Evolutionary conservation across 192 early-diverging fungal species (phyloP).

Genomic region (Entomortierella chlamydospora): DNA sequence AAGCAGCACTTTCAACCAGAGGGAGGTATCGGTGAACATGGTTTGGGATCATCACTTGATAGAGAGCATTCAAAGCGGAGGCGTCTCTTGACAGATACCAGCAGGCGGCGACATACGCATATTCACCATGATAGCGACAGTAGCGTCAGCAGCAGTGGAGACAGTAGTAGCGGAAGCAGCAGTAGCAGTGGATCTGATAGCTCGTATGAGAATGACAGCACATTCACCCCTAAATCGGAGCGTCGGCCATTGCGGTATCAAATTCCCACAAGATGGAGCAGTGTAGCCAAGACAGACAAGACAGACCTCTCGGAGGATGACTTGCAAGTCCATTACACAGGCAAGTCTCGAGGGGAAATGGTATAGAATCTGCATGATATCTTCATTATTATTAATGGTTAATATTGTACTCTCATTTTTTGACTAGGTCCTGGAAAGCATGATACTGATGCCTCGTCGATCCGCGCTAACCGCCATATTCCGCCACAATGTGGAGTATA

Average conservation of each 20-base stretch:
- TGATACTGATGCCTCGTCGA: slow-evolving; percentile 86
- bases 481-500: slow-evolving; percentile 89
- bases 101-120: slow-evolving; percentile 12
- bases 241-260: slow-evolving; percentile 26
- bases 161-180: slow-evolving; percentile 1
- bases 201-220: slow-evolving; percentile 14
- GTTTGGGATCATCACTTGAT: neutral
- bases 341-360: slow-evolving; percentile 1
- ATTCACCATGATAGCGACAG: slow-evolving; percentile 18
- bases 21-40: slow-evolving; percentile 2
- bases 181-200: slow-evolving; percentile 18
- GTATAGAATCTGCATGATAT: neutral
- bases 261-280: slow-evolving; percentile 41
- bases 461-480: slow-evolving; percentile 84
- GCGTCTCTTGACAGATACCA: slow-evolving; percentile 9
- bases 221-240: slow-evolving; percentile 6
- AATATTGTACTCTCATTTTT: no score
- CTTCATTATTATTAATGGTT: neutral
- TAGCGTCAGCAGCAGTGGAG: slow-evolving; percentile 12
- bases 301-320: slow-evolving; percentile 46
- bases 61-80: slow-evolving; percentile 33
- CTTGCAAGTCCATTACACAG: slow-evolving; percentile 39
- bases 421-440: slow-evolving; percentile 66
- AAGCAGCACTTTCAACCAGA: slow-evolving; percentile 46
- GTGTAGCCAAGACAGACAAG: slow-evolving; percentile 40